Percentiles rank a stretch among this genome's conserved stretches.
phyloP scores from a whole-genome alignment of 2,329 filamentous ascomycete species.

The Pseudogymnoascus sp. region DNA sequence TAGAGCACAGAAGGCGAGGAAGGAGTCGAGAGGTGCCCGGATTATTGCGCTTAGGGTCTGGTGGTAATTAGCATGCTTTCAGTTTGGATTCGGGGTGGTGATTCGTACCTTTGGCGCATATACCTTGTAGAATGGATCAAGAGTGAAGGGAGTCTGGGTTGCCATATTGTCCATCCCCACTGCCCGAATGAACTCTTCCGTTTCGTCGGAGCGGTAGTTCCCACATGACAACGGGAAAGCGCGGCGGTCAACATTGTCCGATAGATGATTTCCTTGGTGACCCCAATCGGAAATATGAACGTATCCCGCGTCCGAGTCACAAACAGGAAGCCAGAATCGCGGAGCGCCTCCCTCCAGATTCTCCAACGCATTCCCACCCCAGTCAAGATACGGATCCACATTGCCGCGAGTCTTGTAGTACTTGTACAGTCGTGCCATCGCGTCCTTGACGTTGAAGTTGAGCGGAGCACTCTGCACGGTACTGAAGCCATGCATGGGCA shows the following conservation, averaged over 20 bases:
- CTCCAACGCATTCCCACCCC: not conserved
- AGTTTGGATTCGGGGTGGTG: not conserved
- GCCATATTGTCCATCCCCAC: not conserved
- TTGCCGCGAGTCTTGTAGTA: constrained; percentile 1
- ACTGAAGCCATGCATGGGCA: constrained; percentile 1
- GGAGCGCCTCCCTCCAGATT: not conserved
- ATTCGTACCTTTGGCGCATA: constrained; percentile 1
- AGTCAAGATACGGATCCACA: not conserved
- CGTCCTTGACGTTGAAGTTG: not conserved
- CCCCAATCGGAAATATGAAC: constrained; percentile 5
- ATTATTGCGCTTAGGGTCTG: not conserved
- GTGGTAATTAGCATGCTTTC: not conserved
- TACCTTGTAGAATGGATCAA: not conserved
- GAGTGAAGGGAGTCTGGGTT: not conserved
- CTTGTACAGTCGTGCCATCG: not conserved
- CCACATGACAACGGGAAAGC: constrained; percentile 2
- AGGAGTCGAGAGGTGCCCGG: not conserved
- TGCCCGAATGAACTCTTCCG: not conserved
- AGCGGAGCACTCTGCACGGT: not conserved
- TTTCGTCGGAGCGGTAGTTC: not conserved
- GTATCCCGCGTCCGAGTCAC: constrained; percentile 1
- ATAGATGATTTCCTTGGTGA: not conserved
- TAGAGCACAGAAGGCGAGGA: constrained; percentile 5
- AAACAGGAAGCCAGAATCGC: constrained; percentile 6
- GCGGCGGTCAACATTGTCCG: not conserved